A percentile compares a stretch with the other conserved stretches of the same genome.
These are phyloP conservation scores for Ceratocystis variospora DNA, from an alignment of 2,329 filamentous ascomycete species.

Conservation along the genomic window DNA sequence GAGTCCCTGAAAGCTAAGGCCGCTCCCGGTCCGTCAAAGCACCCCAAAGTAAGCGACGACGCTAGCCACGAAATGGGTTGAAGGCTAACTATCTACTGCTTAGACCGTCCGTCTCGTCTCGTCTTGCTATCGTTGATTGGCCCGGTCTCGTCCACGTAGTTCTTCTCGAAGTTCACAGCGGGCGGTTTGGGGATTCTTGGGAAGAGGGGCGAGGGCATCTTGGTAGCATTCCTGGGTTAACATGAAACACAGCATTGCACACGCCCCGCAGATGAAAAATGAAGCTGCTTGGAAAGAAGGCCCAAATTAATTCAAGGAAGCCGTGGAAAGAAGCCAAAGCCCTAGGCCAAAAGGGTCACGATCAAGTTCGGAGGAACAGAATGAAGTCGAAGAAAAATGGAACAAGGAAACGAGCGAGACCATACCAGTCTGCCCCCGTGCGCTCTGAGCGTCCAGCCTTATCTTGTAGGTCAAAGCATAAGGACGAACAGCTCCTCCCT, in stretches of 20 bases:
- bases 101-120: neutral
- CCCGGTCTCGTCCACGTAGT: neutral
- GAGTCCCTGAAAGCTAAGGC: neutral
- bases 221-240: neutral
- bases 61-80: neutral
- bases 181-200: no score
- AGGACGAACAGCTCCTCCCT: no score
- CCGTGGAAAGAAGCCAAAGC: neutral
- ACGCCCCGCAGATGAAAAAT: neutral
- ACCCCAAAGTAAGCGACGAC: neutral
- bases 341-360: neutral
- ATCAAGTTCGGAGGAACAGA: neutral
- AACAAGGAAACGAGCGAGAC: neutral
- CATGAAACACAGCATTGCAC: neutral
- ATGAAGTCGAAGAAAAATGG: neutral
- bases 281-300: neutral
- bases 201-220: neutral
- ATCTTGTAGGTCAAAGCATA: neutral
- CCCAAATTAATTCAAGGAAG: neutral
- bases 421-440: neutral
- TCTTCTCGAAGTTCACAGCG: neutral
- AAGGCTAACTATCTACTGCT: neutral
- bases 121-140: neutral
- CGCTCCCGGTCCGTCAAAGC: neutral
- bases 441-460: neutral